A percentile compares a stretch with the other conserved stretches of the same genome.
Conservation (phyloP, 441 rosid genomes). For the Eutrema salsugineum region DNA sequence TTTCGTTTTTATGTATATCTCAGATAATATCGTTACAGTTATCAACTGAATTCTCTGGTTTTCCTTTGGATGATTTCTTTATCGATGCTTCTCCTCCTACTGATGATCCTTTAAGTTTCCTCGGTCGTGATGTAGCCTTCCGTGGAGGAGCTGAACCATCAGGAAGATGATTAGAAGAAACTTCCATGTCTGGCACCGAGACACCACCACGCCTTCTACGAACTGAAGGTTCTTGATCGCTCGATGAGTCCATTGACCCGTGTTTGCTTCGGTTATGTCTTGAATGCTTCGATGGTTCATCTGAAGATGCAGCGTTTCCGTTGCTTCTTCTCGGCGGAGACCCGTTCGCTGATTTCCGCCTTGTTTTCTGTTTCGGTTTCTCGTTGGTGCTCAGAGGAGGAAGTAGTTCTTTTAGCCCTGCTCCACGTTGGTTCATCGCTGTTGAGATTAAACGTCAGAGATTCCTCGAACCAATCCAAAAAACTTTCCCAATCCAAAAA, state of each 20-base stretch:
- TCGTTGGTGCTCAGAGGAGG: slow-evolving; percentile 27
- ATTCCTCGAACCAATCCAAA: not conserved
- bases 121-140: slow-evolving; percentile 41
- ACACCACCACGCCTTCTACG: slow-evolving; percentile 32
- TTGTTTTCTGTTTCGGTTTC: slow-evolving; percentile 46
- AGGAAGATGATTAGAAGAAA: slow-evolving; percentile 23
- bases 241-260: slow-evolving; percentile 35
- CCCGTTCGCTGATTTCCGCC: slow-evolving; percentile 32
- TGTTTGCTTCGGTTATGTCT: slow-evolving; percentile 44
- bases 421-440: slow-evolving; percentile 23
- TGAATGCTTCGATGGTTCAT: slow-evolving; percentile 39
- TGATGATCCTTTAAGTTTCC: slow-evolving; percentile 52
- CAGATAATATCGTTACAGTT: slow-evolving; percentile 14
- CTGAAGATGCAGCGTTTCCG: slow-evolving; percentile 25
- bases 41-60: slow-evolving; percentile 24
- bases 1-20: slow-evolving; percentile 9
- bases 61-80: slow-evolving; percentile 38
- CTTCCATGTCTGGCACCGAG: slow-evolving; percentile 35
- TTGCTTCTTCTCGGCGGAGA: slow-evolving; percentile 31
- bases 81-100: slow-evolving; percentile 32
- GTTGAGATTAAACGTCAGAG: not conserved
- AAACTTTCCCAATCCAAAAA: not conserved
- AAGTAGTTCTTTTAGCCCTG: slow-evolving; percentile 18
- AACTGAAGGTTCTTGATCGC: slow-evolving; percentile 34
- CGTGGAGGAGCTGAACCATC: slow-evolving; percentile 39